Conservation (phyloP, 202 grass and related monocot genomes). For the Miscanthus sacchariflorus region DNA sequence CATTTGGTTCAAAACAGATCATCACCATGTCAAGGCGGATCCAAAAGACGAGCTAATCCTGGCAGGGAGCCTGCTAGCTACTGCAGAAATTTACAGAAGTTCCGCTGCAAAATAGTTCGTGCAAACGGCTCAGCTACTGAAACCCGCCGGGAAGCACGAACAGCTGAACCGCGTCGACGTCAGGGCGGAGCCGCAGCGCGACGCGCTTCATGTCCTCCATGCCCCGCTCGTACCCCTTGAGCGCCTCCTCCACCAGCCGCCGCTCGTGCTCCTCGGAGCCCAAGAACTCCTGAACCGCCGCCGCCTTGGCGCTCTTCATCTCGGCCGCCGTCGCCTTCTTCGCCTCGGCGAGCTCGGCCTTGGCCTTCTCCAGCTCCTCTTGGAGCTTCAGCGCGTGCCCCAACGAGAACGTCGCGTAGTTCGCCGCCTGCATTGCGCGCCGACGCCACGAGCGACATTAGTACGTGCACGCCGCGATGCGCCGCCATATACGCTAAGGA, state of each 20-base stretch:
- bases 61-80: not conserved
- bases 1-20: not conserved
- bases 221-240: conserved; percentile 37
- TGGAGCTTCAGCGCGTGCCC: conserved; percentile 33
- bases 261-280: conserved; percentile 8
- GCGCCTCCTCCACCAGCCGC: conserved; percentile 19
- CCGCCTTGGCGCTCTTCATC: conserved; percentile 11
- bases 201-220: conserved; percentile 43
- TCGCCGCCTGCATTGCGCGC: conserved; percentile 32
- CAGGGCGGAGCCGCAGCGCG: not conserved
- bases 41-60: not conserved
- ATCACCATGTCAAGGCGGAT: not conserved
- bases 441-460: not conserved
- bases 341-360: conserved; percentile 6
- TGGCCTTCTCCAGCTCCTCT: conserved; percentile 12
- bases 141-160: conserved; percentile 9
- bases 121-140: not conserved
- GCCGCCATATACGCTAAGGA: not conserved
- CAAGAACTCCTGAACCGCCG: conserved; percentile 15
- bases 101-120: too few species aligned
- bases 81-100: not conserved
- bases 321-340: conserved; percentile 13
- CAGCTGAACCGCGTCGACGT: not conserved
- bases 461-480: not conserved
- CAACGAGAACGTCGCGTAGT: conserved; percentile 39